Evolutionary conservation across 2,329 filamentous ascomycete species (phyloP), one percentile per base, ranked within the genome.

Genomic region (Anthostomella pinea): DNA sequence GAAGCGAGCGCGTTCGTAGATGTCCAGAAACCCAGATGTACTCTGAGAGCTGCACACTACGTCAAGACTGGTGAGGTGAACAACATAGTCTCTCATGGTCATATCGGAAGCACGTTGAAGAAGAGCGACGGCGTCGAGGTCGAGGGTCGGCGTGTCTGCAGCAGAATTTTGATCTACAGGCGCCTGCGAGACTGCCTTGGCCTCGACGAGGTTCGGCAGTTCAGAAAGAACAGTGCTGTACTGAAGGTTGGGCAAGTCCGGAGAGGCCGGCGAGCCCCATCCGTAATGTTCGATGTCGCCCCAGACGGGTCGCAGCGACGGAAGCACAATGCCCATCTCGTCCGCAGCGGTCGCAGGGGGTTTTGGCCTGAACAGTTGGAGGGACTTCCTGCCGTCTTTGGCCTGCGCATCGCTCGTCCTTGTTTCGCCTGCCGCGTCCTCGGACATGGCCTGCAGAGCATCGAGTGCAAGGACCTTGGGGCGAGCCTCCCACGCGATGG

Each of bases 151-250:
- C 7, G 65, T 63, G 3, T 62, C 61, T 13, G 55, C 52, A 22
- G 53, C 52, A 13, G 66, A 67, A 21, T 54, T 61, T 22, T 60
- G 67, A 46, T 66, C 70, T 1, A 71, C 68, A 19, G 83, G 87
- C 1, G 85, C 87, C 23, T 95, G 75, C 0, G 87, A 89, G n/a
- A 96, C 79, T 1, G 89, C 91, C 60, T 91, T 91, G 8, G 87
- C 91, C 67, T 97, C 91, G 45, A 97, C 86, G 18, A 97, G 73
- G 56, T 94, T 84, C 2, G 90, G 87, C 16, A 98, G 72, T 62
- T 97, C 91, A 23, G 77, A 73, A 13, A 96, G 72, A 16, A 98
- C 87, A 2, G 81, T 80, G 51, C 73, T 75, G 62, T 95, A 97
- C 47, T 94, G 81, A n/a, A 97, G 66, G 54, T 87, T 80, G 4